Evolutionary conservation across 2,329 filamentous ascomycete genomes (phyloP).

Genomic region (Colletotrichum sp.): DNA sequence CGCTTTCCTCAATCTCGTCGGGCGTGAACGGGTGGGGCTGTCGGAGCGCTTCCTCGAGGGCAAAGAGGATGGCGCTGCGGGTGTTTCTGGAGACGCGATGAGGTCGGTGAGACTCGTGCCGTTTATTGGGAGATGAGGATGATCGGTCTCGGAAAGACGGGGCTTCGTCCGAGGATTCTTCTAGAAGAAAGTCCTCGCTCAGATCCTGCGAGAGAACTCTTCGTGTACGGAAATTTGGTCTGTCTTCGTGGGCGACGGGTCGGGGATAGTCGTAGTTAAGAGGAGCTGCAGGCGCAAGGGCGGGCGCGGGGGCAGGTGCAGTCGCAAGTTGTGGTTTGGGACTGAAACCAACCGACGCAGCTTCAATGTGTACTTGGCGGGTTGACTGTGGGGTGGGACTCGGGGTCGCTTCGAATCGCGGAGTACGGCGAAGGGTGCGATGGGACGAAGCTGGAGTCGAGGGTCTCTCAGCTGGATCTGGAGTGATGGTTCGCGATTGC

Average conservation of each 20-base stretch:
- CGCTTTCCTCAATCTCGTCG: slow-evolving; percentile 85
- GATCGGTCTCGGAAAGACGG: slow-evolving; percentile 23
- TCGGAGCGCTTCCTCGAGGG: slow-evolving; percentile 88
- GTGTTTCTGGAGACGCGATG: slow-evolving; percentile 81
- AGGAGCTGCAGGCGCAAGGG: slow-evolving; percentile 13
- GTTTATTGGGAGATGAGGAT: slow-evolving; percentile 32
- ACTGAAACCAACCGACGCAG: slow-evolving; percentile 52
- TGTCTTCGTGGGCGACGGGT: slow-evolving; percentile 27
- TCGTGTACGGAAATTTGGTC: slow-evolving; percentile 25
- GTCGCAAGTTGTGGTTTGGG: slow-evolving; percentile 43
- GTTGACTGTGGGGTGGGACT: slow-evolving; percentile 42
- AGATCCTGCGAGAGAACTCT: slow-evolving; percentile 53
- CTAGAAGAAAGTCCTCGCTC: slow-evolving; percentile 46
- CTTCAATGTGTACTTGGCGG: slow-evolving; percentile 48
- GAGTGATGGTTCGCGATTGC: slow-evolving; percentile 37
- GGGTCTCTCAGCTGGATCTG: slow-evolving; percentile 43
- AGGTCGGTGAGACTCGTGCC: slow-evolving; percentile 43
- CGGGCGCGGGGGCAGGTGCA: slow-evolving; percentile 26
- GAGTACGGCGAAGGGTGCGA: slow-evolving; percentile 53
- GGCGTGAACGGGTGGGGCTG: slow-evolving; percentile 82
- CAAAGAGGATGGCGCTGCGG: slow-evolving; percentile 88
- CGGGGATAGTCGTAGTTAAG: slow-evolving; percentile 17
- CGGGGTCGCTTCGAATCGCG: slow-evolving; percentile 51
- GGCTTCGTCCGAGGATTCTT: slow-evolving; percentile 37
- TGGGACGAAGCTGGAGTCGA: slow-evolving; percentile 50